Conservation (phyloP, 2,329 filamentous ascomycete species). For the Colletotrichum caudatum region DNA sequence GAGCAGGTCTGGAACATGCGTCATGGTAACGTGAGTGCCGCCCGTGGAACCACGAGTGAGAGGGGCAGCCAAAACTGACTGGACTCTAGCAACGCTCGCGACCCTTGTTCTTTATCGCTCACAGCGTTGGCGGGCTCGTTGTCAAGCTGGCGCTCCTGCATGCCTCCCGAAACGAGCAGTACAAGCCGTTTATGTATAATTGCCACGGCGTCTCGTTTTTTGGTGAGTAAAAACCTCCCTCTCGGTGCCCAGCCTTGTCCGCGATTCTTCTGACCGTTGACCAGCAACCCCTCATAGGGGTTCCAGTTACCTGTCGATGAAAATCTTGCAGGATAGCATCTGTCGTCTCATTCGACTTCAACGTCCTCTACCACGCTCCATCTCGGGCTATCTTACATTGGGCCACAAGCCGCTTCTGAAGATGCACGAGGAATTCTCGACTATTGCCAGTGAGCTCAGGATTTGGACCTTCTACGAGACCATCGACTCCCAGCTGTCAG, state of each 20-base stretch:
- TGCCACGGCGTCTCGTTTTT: conserved; percentile 73
- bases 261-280: conserved; percentile 31
- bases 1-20: conserved; percentile 56
- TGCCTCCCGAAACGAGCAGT: conserved; percentile 54
- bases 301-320: conserved; percentile 72
- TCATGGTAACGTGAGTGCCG: conserved; percentile 46
- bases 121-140: conserved; percentile 71
- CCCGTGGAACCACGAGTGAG: conserved; percentile 17
- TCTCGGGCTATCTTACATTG: conserved; percentile 64
- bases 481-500: conserved; percentile 68
- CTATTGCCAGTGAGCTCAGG: conserved; percentile 68
- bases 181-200: conserved; percentile 62
- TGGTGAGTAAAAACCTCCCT: conserved; percentile 52
- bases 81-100: conserved; percentile 51
- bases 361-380: conserved; percentile 60
- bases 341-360: conserved; percentile 64
- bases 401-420: conserved; percentile 62
- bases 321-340: conserved; percentile 66
- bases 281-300: conserved; percentile 71
- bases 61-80: background rate
- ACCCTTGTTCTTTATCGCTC: conserved; percentile 70
- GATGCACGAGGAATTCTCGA: conserved; percentile 67
- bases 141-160: conserved; percentile 68
- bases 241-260: background rate
- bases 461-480: conserved; percentile 75